Base-by-base conservation (phyloP, 192 early-diverging fungal species). In the Gryganskiella cystojenkinii region DNA sequence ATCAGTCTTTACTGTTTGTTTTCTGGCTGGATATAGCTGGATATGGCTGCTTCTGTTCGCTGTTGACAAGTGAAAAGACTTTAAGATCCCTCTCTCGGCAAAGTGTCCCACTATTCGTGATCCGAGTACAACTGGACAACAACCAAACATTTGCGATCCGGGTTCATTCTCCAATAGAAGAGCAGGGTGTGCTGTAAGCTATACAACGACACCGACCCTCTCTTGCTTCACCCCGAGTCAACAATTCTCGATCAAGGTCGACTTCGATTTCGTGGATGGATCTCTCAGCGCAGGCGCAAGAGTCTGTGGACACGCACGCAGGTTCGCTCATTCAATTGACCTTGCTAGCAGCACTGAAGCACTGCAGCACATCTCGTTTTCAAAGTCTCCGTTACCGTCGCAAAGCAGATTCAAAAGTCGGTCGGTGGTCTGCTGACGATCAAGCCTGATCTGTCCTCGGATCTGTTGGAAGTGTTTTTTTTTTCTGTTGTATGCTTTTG, bases 311-410 rank as follows among this genome's bases (percentile, higher is more conserved):
- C n/a, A 55, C 80, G 25, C 81, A 85, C 28, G 69, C 76, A 14
- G 80, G 70, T 47, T 85, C 86, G 24, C 57, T 89, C n/a, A 83
- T 87, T 42, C 68, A 83, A 15, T 64, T 86, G 8, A 80, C 87
- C 20, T 61, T 89, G 2, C 69, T 79, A n/a, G 70, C 83, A n/a
- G n/a, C n/a, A n/a, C n/a, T n/a, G n/a, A n/a, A 1, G 67, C 86
- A 17, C 70, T 89, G 17, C 87, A 85, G 59, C 82, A 86, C 42
- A 70, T 86, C 0, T 72, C 58, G 1, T 61, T 83, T 25, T 56
- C 73, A 8, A 67, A 69, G 19, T 75, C 82, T 24, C 65, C 82
- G 15, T 40, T 83, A 19, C 67, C 70, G 79, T 84, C 2, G 76
- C 74, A 22, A 70, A 82, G 51, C 79, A 84, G 27, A n/a, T n/a